Evolutionary conservation across 306 rosid genomes (phyloP).

Genomic region (Elaeagnus macrophylla): DNA sequence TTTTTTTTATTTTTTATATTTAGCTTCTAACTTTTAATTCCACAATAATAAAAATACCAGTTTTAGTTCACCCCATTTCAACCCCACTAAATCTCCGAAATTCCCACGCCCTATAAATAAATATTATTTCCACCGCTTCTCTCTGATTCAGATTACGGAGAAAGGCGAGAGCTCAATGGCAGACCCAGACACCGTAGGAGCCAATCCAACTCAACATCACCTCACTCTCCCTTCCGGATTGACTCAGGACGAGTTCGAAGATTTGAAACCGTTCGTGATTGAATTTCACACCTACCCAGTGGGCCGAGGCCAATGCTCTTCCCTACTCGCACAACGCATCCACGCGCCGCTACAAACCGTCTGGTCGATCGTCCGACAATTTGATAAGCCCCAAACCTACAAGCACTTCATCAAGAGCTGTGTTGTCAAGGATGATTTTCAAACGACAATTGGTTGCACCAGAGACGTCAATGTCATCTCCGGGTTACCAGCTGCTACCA

Average conservation of each 20-base stretch:
- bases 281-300: constrained; percentile 61
- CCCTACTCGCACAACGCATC: constrained; percentile 70
- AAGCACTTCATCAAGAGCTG: constrained; percentile 97
- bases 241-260: constrained; percentile 44
- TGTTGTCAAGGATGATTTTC: constrained; percentile 34
- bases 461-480: constrained; percentile 88
- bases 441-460: constrained; percentile 61
- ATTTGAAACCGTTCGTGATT: constrained; percentile 31
- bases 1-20: no score
- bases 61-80: not conserved
- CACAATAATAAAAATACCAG: no score
- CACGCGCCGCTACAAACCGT: constrained; percentile 50
- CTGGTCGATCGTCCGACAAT: constrained; percentile 72
- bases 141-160: constrained; percentile 27
- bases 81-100: not conserved
- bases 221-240: constrained; percentile 37
- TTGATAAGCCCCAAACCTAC: constrained; percentile 75
- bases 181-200: constrained; percentile 24
- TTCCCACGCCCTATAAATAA: not conserved
- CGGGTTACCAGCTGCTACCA: constrained; percentile 82
- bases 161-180: constrained; percentile 39
- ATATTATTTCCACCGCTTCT: not conserved
- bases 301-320: constrained; percentile 57
- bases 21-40: no score
- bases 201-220: constrained; percentile 28